Evolutionary conservation across 225 moss, liverwort and hornwort species (phyloP), one percentile per base, ranked within the genome.

Genomic region (Bryum argenteum): DNA sequence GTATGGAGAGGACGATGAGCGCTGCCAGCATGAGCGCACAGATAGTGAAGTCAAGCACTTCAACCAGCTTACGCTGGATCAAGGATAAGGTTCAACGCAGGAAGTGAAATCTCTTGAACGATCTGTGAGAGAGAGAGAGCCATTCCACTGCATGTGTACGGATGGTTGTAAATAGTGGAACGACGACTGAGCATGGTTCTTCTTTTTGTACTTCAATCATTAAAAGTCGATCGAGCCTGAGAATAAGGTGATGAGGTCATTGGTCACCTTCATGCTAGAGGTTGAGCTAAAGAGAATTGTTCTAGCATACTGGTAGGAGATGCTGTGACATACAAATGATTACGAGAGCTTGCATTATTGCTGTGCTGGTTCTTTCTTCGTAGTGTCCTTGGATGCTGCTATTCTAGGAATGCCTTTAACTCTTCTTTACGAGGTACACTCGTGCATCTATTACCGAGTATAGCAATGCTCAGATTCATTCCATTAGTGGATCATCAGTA

Each of bases 21-120:
- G 95, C 79, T 54, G 95, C 91, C 11, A 73, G 91, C 2, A 64
- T 81, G 5, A 91, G 93, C 59, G 96, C 96, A n/a, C 88, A 93
- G 69, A 93, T 80, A 83, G 88, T 89, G 74, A 90, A 85, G 63
- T 83, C 74, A 13, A 85, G 93, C 48, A 89, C 90, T 54, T 81
- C 89, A 3, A 81, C 86, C 11, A 91, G 96, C 28, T 74, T 96
- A 18, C 88, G 87, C 13, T 96, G 96, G 96, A 80, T 96, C 65
- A 96, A 93, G 81, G 90, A 93, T 47, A 86, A 90, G 82, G 84
- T 89, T 54, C 88, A 88, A 70, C 87, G 90, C 67, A 87, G 78
- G 70, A 92, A 89, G 64, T 84, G 54, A 48, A 76, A 0, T 38
- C 13, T 10, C 8, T 19, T 23, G 38, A 4, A 33, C 5, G 33